Percentiles rank a stretch among this genome's conserved stretches.
Evolutionary conservation across 768 basidiomycete genomes (phyloP).

Genomic region (Pilatotrama ljubarskyi): DNA sequence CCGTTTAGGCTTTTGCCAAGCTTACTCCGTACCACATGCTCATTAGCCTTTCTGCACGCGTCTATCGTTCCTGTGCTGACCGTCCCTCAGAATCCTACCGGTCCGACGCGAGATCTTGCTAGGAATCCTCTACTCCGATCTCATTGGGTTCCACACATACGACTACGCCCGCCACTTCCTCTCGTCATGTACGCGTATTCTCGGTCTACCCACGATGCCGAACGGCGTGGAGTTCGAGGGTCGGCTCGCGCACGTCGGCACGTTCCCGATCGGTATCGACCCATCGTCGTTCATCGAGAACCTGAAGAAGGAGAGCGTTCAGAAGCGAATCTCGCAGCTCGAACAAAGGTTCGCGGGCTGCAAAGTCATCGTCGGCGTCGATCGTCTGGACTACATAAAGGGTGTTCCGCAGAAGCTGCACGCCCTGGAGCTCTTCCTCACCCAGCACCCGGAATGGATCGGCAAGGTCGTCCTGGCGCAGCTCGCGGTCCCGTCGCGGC

Average conservation of each 20-base stretch:
- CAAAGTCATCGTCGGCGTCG: slow-evolving; percentile 98
- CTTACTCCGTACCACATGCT: slow-evolving; percentile 1
- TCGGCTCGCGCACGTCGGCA: slow-evolving; percentile 93
- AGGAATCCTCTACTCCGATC: slow-evolving; percentile 91
- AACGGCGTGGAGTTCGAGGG: slow-evolving; percentile 98
- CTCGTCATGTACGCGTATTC: slow-evolving; percentile 95
- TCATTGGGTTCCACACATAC: slow-evolving; percentile 99
- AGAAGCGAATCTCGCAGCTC: slow-evolving; percentile 74
- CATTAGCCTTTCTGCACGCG: neutral
- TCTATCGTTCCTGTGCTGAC: slow-evolving; percentile 5
- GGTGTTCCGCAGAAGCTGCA: slow-evolving; percentile 98
- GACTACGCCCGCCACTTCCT: slow-evolving; percentile 99
- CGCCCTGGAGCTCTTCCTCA: slow-evolving; percentile 93
- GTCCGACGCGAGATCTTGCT: slow-evolving; percentile 97
- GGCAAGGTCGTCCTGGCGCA: slow-evolving; percentile 98
- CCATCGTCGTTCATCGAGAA: slow-evolving; percentile 90
- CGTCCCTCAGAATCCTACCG: slow-evolving; percentile 75
- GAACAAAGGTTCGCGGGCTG: slow-evolving; percentile 91
- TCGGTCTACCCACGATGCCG: slow-evolving; percentile 94
- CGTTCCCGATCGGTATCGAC: slow-evolving; percentile 99
- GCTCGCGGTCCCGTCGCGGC: slow-evolving; percentile 94
- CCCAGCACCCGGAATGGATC: slow-evolving; percentile 99
- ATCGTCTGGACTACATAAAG: slow-evolving; percentile 99
- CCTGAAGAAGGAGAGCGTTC: slow-evolving; percentile 76
- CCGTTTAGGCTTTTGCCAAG: slow-evolving; percentile 3